Evolutionary conservation across 2,329 filamentous ascomycete genomes (phyloP).

Genomic region (Fusarium begoniae): DNA sequence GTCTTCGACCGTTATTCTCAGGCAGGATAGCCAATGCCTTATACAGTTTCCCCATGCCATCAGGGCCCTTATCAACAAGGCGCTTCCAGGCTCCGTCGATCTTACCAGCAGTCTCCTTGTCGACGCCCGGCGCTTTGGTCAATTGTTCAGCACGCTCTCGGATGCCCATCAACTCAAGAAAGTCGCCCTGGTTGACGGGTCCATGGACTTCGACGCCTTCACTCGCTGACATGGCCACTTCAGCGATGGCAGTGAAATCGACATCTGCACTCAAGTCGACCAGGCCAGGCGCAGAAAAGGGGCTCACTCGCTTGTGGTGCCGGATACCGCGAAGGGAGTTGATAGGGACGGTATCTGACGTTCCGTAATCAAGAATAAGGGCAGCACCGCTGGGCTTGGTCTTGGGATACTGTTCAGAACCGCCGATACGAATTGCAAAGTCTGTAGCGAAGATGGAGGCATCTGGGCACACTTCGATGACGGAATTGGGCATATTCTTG

Average conservation of each 20-base stretch:
- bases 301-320: constrained; percentile 77
- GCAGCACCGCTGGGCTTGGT: constrained; percentile 79
- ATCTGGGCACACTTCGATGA: constrained; percentile 92
- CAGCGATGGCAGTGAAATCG: constrained; percentile 88
- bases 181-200: constrained; percentile 84
- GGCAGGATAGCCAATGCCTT: constrained; percentile 93
- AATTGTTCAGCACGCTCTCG: constrained; percentile 77
- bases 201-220: constrained; percentile 90
- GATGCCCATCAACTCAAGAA: constrained; percentile 84
- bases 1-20: constrained; percentile 75
- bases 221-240: constrained; percentile 79
- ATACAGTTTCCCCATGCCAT: constrained; percentile 94
- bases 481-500: constrained; percentile 71
- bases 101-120: constrained; percentile 62
- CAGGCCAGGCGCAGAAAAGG: constrained; percentile 80
- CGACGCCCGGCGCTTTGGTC: constrained; percentile 54
- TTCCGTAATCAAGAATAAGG: constrained; percentile 95
- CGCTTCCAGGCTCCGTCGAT: constrained; percentile 81
- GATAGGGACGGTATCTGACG: constrained; percentile 77
- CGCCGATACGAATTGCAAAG: constrained; percentile 86
- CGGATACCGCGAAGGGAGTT: constrained; percentile 93
- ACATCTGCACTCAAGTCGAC: constrained; percentile 94
- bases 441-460: constrained; percentile 81
- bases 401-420: constrained; percentile 65
- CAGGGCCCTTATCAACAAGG: constrained; percentile 81